phyloP scores from a whole-genome alignment of 192 early-diverging fungal genomes.

The Chytriomyces hyalinus region DNA sequence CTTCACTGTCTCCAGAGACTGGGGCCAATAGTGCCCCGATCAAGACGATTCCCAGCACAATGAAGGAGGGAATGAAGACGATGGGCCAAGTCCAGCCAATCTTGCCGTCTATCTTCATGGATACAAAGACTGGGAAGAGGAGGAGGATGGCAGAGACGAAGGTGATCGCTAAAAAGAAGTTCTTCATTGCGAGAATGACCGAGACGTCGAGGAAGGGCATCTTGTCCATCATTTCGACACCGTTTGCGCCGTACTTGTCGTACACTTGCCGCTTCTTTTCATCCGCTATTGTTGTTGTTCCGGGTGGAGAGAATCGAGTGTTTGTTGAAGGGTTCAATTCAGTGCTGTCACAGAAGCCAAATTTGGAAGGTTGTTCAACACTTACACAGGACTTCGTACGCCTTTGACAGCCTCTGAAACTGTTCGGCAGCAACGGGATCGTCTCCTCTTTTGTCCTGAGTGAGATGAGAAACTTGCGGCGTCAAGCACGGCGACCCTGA shows the following conservation, averaged over 20 bases:
- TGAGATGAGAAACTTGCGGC: slow-evolving; percentile 56
- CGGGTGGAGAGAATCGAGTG: slow-evolving; percentile 30
- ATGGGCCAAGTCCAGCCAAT: slow-evolving; percentile 73
- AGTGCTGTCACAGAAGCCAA: slow-evolving; percentile 50
- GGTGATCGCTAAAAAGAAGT: slow-evolving; percentile 43
- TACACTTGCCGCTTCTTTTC: slow-evolving; percentile 84
- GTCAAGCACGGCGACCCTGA: neutral
- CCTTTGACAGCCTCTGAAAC: slow-evolving; percentile 86
- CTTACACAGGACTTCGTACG: slow-evolving; percentile 77
- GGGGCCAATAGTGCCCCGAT: slow-evolving; percentile 36
- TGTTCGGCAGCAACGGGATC: slow-evolving; percentile 57
- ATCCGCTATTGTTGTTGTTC: slow-evolving; percentile 49
- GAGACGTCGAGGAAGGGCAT: slow-evolving; percentile 56
- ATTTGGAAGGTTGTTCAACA: slow-evolving; percentile 38
- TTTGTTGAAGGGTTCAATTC: slow-evolving; percentile 7
- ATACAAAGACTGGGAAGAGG: slow-evolving; percentile 81
- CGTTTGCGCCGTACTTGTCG: slow-evolving; percentile 77
- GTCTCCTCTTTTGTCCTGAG: slow-evolving; percentile 71
- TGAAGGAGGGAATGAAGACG: slow-evolving; percentile 85
- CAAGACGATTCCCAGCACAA: slow-evolving; percentile 61
- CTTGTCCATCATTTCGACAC: slow-evolving; percentile 51
- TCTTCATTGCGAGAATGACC: slow-evolving; percentile 50
- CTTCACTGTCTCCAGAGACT: slow-evolving; percentile 19
- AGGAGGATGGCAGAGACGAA: slow-evolving; percentile 67
- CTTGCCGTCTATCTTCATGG: slow-evolving; percentile 73